Evolutionary conservation across 805 yeast genomes (phyloP), one percentile per base, ranked within the genome.

Genomic region (Candida ipomoeae): DNA sequence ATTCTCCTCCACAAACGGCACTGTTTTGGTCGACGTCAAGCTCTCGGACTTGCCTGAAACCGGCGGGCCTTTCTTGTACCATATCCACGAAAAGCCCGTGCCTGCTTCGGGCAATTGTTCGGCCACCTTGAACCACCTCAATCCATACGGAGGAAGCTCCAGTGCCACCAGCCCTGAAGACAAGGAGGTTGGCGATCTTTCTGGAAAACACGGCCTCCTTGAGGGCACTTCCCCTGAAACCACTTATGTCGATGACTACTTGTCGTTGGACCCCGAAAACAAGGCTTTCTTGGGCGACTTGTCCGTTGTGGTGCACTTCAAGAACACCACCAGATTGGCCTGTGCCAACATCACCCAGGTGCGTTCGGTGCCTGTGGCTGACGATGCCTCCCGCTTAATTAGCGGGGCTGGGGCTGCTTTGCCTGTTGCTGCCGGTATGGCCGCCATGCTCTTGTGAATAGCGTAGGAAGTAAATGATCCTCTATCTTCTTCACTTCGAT

Each of bases 61-160:
- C 3, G 73, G 73, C 21, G 75, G 74, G 15, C 74, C 75, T 26
- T 73, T 70, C 64, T 49, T 61, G 36, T 73, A 73, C 65, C 75
- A 70, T 55, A 62, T 73, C 50, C 75, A 73, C 57, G 60, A 65
- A 47, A 46, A 51, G 33, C 66, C 72, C 13, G 74, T 73, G 35
- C 76, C 77, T 11, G 36, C 65, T 5, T 59, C 66, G 55, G 67
- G 67, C n/a, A 52, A 52, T 52, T 63, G 67, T 48, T 58, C 64
- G n/a, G 75, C 65, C 39, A 69, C 77, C 14, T 50, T 49, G 40
- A 63, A 50, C 23, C 73, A 68, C 61, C 67, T 73, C 53, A 66
- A 73, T 58, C 77, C 77, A 15, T 72, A 61, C 63, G 56, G 61
- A 49, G 77, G 76, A 29, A 51, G 55, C 15, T 54, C 49, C 13